phyloP scores from a whole-genome alignment of 139 green algal species.

The Astrephomene gubernaculifera region DNA sequence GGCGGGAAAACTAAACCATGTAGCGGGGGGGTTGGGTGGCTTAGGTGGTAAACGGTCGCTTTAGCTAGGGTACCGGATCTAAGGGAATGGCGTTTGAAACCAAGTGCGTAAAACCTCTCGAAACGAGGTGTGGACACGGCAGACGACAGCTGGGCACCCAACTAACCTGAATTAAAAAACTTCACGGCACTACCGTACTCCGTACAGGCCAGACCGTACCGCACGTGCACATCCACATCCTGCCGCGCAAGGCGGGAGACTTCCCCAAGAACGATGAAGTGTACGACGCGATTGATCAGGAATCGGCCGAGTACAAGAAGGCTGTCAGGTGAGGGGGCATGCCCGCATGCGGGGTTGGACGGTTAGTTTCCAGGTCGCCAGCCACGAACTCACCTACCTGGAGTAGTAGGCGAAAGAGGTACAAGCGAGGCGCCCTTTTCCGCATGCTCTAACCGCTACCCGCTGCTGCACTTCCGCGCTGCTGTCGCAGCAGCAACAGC shows the following conservation, averaged over 20 bases:
- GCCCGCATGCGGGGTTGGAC: no score
- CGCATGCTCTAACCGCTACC: no score
- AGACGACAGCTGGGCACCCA: neutral
- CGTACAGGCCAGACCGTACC: constrained; percentile 90
- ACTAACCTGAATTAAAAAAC: neutral
- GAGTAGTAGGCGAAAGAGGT: no score
- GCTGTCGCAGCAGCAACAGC: no score
- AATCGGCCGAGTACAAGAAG: constrained; percentile 4
- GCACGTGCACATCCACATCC: constrained; percentile 97
- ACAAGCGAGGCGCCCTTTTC: no score
- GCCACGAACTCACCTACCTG: no score
- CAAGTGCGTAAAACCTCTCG: neutral
- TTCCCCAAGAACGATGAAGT: constrained; percentile 95
- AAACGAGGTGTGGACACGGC: neutral
- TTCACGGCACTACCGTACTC: neutral
- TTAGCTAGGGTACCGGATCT: neutral
- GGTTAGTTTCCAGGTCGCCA: no score
- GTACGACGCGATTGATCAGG: constrained; percentile 63
- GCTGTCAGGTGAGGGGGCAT: no score
- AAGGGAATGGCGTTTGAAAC: neutral
- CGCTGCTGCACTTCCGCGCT: no score
- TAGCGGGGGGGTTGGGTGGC: neutral
- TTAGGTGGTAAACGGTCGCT: neutral
- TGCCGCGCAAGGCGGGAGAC: constrained; percentile 88
- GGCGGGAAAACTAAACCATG: no score